Evolutionary conservation across 768 basidiomycete genomes (phyloP), one percentile per base, ranked within the genome.

Genomic region (Calocera viscosa): DNA sequence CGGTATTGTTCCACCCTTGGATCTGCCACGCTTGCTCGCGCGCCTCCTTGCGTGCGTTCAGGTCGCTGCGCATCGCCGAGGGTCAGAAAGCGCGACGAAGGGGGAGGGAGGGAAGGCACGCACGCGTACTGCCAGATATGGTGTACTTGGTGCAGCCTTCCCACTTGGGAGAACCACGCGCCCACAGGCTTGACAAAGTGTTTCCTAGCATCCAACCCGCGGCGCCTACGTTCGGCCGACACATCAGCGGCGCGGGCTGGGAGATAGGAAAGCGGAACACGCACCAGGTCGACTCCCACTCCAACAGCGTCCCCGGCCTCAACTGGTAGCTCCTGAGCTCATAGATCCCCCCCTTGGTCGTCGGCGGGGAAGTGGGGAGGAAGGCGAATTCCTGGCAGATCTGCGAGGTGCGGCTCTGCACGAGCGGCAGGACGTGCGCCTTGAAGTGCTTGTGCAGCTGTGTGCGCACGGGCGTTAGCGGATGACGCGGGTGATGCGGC

Each of bases 61-160:
- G 80, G 72, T 84, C 84, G 66, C 89, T 90, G 64, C 41, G 26
- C 34, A 22, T 60, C 10, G 14, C 63, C 65, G 39, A 65, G 65
- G 63, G 39, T 47, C 33, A 39, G 33, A 11, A 33, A 26, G 11
- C 66, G 39, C 17, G 64, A 38, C 35, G 11, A 14, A 28, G 11
- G 1, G 10, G 28, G 14, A 28, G 24, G 30, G 14, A 43, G 16
- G 35, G 30, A 63, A 53, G 67, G 16, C 68, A 82, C 87, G 74
- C 72, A 92, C 91, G 87, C 86, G 75, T 95, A 95, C 77, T 97
- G 94, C 95, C 95, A 98, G 78, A 97, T 84, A 77, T 97, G 95
- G 74, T 97, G 90, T 8, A 96, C 95, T 68, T 78, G 76, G 71
- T 81, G 80, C 11, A 81, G 71, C 33, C 88, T 82, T 64, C 91